Evolutionary conservation across 2,329 filamentous ascomycete genomes (phyloP).

Genomic region (Iodosphaeria phyllophila): DNA sequence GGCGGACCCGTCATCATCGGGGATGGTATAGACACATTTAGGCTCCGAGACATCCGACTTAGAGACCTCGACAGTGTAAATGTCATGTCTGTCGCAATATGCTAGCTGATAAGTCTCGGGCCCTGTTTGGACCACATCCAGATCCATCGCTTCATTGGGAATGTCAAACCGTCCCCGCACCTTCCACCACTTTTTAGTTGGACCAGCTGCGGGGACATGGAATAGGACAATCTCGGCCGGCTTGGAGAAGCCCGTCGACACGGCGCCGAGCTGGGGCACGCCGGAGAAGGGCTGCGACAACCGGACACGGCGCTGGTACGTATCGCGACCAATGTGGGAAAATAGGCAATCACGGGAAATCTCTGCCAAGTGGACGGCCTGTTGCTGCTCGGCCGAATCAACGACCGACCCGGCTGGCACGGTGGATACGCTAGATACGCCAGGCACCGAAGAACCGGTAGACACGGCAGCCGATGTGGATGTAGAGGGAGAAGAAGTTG

Average conservation of each 20-base stretch:
- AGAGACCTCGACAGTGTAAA: conserved; percentile 42
- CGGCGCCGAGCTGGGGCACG: conserved; percentile 50
- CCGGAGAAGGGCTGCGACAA: conserved; percentile 30
- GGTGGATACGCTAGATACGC: too few relatives aligned
- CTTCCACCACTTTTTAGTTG: conserved; percentile 29
- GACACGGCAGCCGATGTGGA: too few relatives aligned
- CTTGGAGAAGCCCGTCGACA: conserved; percentile 60
- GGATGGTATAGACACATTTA: conserved; percentile 35
- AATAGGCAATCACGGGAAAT: conserved; percentile 34
- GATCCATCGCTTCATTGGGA: conserved; percentile 41
- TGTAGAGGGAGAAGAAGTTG: too few relatives aligned
- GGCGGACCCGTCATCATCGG: conserved; percentile 20
- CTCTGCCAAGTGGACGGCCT: conserved; percentile 22
- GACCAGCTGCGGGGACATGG: conserved; percentile 39
- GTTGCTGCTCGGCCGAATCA: conserved; percentile 18
- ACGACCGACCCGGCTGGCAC: too few relatives aligned
- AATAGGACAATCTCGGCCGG: conserved; percentile 69
- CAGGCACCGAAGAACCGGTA: too few relatives aligned
- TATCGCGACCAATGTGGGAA: conserved; percentile 27
- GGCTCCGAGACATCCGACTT: conserved; percentile 26
- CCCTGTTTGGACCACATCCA: conserved; percentile 48
- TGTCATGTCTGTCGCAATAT: conserved; percentile 60
- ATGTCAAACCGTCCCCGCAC: conserved; percentile 29
- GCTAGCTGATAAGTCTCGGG: conserved; percentile 50
- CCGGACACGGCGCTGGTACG: conserved; percentile 41